Evolutionary conservation across 2,329 filamentous ascomycete species (phyloP).

Genomic region (Rutstroemia sp.): DNA sequence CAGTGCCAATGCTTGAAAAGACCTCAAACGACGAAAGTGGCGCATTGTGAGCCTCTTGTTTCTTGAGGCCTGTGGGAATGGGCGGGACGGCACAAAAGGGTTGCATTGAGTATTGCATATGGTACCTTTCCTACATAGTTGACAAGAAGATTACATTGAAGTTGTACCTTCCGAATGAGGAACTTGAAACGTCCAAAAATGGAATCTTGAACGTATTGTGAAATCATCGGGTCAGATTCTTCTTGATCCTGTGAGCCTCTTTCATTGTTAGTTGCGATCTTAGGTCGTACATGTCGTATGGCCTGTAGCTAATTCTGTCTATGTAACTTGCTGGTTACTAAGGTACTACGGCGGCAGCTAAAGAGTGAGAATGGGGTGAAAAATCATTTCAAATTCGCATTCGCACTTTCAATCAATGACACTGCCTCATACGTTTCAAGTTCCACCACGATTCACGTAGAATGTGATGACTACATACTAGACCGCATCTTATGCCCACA

Average conservation of each 20-base stretch:
- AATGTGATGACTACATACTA: neutral
- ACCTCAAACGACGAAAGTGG: no score
- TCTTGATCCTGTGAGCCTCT: slow-evolving; percentile 8
- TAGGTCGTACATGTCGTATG: no score
- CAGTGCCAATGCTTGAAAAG: no score
- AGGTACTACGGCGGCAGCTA: no score
- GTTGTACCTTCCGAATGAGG: slow-evolving; percentile 4
- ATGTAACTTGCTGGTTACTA: neutral
- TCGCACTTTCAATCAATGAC: neutral
- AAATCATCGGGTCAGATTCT: slow-evolving; percentile 6
- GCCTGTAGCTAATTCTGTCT: neutral
- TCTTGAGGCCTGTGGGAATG: neutral
- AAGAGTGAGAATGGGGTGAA: no score
- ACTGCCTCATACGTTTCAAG: neutral
- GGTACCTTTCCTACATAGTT: neutral
- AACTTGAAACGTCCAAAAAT: slow-evolving; percentile 5
- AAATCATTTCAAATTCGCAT: neutral
- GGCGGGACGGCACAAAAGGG: neutral
- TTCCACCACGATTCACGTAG: neutral
- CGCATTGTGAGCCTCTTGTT: neutral
- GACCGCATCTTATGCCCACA: neutral
- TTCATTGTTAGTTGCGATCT: neutral
- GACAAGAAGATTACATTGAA: neutral
- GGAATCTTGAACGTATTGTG: neutral
- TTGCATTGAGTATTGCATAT: neutral